Percentiles rank a stretch among this genome's conserved stretches.
phyloP scores from a whole-genome alignment of 2,329 filamentous ascomycete species.

The Colletotrichum filicis region DNA sequence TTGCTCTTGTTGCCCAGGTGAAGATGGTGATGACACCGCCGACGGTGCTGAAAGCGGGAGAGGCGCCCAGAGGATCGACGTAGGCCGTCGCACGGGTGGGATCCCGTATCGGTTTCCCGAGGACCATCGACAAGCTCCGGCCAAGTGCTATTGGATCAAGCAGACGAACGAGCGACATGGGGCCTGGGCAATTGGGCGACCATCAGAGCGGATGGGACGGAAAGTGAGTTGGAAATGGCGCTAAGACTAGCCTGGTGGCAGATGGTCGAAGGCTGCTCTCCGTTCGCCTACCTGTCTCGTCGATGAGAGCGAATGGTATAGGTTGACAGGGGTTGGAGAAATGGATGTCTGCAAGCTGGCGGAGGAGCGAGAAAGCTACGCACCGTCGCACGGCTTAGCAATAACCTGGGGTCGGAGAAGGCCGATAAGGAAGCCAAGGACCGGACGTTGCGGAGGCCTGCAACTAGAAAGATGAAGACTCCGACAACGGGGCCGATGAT shows the following conservation, averaged over 20 bases:
- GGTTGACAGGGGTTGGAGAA: slow-evolving; percentile 11
- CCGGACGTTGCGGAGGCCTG: background rate
- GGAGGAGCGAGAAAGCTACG: slow-evolving; percentile 2
- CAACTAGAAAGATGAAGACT: background rate
- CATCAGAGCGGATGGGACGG: slow-evolving; percentile 22
- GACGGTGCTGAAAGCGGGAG: slow-evolving; percentile 31
- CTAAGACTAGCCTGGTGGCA: slow-evolving; percentile 17
- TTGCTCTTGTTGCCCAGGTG: slow-evolving; percentile 4
- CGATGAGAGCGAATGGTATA: slow-evolving; percentile 1
- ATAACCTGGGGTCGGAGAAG: slow-evolving; percentile 14
- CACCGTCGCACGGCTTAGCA: background rate
- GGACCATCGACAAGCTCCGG: background rate
- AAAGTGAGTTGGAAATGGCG: slow-evolving; percentile 4
- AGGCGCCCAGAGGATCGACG: slow-evolving; percentile 24
- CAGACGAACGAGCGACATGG: background rate
- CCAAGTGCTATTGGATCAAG: background rate
- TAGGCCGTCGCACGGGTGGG: background rate
- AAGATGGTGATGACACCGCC: slow-evolving; percentile 19
- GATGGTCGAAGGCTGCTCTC: background rate
- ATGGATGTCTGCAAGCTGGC: slow-evolving; percentile 11
- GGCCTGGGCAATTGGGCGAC: background rate
- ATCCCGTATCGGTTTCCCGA: slow-evolving; percentile 9
- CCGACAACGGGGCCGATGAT: background rate
- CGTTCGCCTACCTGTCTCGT: slow-evolving; percentile 24
- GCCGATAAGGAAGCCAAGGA: background rate